Evolutionary conservation across 768 basidiomycete species (phyloP).

Genomic region (Astraeus odoratus): DNA sequence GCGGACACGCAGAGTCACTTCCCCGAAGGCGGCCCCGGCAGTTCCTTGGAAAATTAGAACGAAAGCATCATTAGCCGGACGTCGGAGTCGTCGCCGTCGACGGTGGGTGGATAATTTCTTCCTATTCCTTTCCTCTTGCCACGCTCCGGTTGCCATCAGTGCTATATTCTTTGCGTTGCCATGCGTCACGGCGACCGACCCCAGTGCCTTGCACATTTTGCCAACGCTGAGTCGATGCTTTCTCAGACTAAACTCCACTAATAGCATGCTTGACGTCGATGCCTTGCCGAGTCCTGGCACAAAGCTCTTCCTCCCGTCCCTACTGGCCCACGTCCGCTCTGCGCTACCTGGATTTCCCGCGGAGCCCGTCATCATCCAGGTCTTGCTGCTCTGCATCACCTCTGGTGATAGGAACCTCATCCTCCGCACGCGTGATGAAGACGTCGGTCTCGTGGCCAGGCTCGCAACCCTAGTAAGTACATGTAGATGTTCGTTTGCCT

Average conservation of each 20-base stretch:
- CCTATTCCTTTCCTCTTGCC: not conserved
- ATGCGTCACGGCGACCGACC: not conserved
- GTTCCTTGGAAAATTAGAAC: too few relatives aligned
- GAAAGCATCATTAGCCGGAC: too few relatives aligned
- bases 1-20: too few relatives aligned
- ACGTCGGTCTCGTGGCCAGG: conserved; percentile 51
- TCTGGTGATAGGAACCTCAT: conserved; percentile 59
- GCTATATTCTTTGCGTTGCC: conserved; percentile 12
- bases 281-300: conserved; percentile 35
- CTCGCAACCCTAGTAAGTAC: conserved; percentile 50
- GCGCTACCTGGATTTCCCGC: conserved; percentile 43
- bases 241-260: conserved; percentile 13
- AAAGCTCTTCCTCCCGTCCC: conserved; percentile 41
- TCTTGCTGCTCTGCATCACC: conserved; percentile 58
- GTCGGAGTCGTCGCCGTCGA: too few relatives aligned
- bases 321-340: conserved; percentile 42
- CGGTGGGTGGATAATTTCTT: not conserved
- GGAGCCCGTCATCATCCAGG: conserved; percentile 58
- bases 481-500: too few relatives aligned
- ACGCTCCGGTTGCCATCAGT: conserved; percentile 17
- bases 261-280: conserved; percentile 17
- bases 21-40: too few relatives aligned
- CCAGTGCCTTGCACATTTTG: not conserved
- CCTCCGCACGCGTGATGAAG: conserved; percentile 59
- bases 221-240: too few relatives aligned